Evolutionary conservation across 1,284 basidiomycete genomes (phyloP).

Genomic region (Moesziomyces sp.): DNA sequence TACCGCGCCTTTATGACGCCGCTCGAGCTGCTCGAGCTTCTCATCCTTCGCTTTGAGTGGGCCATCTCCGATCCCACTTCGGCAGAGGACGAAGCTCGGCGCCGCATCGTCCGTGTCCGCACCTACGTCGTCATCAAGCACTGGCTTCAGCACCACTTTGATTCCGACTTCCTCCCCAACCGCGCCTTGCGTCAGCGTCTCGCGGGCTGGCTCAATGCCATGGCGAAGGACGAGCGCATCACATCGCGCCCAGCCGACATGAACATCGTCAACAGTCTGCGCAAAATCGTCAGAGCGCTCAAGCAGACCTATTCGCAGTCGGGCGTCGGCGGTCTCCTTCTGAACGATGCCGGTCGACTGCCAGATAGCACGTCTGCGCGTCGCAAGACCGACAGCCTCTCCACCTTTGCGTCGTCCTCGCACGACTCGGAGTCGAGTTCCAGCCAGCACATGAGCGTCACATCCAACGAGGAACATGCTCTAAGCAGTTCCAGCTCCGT

Average conservation of each 20-base stretch:
- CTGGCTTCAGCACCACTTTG: slow-evolving; percentile 61
- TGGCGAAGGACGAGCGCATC: slow-evolving; percentile 41
- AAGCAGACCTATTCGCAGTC: slow-evolving; percentile 54
- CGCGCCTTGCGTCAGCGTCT: slow-evolving; percentile 49
- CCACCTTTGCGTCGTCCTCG: slow-evolving; percentile 26
- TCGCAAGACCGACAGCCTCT: slow-evolving; percentile 35
- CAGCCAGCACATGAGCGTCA: slow-evolving; percentile 1
- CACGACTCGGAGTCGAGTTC: slow-evolving; percentile 25
- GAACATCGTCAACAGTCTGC: slow-evolving; percentile 51
- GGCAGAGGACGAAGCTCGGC: slow-evolving; percentile 50
- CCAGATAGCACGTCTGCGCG: slow-evolving; percentile 14
- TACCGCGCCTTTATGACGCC: slow-evolving; percentile 55
- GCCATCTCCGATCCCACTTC: slow-evolving; percentile 41
- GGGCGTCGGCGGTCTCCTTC: slow-evolving; percentile 51
- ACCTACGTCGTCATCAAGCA: slow-evolving; percentile 62
- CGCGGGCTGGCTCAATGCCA: slow-evolving; percentile 54
- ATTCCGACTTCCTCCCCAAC: slow-evolving; percentile 58
- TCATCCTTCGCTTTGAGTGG: slow-evolving; percentile 61
- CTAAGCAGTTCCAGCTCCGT: slow-evolving; percentile 14
- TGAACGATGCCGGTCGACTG: slow-evolving; percentile 36
- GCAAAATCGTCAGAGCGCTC: slow-evolving; percentile 53
- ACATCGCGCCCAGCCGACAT: slow-evolving; percentile 40
- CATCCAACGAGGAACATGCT: slow-evolving; percentile 12
- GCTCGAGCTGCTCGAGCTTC: slow-evolving; percentile 47
- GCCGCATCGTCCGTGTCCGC: slow-evolving; percentile 59